These are phyloP conservation scores for Paracorniculantispora psalliotae DNA, from an alignment of 2,329 filamentous ascomycete species.

Conservation along the genomic window DNA sequence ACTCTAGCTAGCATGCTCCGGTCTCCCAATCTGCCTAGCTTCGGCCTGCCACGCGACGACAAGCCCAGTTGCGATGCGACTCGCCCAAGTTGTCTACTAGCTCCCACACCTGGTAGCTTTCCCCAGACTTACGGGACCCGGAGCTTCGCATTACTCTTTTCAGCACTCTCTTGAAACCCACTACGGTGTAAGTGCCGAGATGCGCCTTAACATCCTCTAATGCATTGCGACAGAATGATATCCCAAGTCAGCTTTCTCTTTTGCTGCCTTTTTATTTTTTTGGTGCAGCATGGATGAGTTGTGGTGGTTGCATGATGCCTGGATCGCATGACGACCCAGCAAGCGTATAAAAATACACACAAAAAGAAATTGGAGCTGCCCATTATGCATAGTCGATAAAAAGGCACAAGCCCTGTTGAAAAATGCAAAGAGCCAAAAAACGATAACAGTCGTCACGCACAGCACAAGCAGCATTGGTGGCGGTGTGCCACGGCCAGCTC, in stretches of 20 bases:
- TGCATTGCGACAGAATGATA: neutral
- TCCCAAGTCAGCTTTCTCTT: neutral
- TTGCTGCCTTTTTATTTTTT: neutral
- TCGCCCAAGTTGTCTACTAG: neutral
- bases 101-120: neutral
- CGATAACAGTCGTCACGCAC: neutral
- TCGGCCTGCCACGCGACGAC: constrained; percentile 3
- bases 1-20: neutral
- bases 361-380: too few relatives aligned
- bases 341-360: neutral
- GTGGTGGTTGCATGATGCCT: neutral
- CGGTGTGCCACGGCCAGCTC: neutral
- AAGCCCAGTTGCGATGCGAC: neutral
- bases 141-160: neutral
- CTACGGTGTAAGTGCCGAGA: neutral
- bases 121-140: neutral
- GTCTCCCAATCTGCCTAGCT: neutral
- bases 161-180: constrained; percentile 1
- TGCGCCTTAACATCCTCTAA: neutral
- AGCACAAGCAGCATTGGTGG: neutral
- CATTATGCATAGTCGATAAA: neutral
- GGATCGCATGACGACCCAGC: neutral
- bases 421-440: neutral
- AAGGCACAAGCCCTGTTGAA: neutral
- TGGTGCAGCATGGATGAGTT: neutral